A percentile compares a stretch with the other conserved stretches of the same genome.
phyloP scores from a whole-genome alignment of 2,329 filamentous ascomycete genomes.

The Scedosporium aurantiacum region DNA sequence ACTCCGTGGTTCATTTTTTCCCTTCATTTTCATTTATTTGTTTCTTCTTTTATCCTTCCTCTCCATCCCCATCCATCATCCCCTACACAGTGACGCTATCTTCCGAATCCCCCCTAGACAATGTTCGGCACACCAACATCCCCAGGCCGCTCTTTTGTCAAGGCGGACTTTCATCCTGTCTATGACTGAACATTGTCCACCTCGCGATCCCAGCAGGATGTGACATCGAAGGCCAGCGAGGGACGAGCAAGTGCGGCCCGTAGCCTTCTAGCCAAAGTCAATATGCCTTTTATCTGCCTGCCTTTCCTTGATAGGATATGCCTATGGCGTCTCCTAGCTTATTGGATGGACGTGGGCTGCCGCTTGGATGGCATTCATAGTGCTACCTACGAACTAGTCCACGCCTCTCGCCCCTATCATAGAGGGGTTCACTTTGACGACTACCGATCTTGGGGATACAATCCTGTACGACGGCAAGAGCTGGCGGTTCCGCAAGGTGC shows the following conservation, averaged over 20 bases:
- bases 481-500: slow-evolving; percentile 4
- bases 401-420: neutral
- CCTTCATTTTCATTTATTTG: no score
- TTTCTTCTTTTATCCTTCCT: no score
- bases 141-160: no score
- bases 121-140: no score
- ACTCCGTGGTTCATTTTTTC: no score
- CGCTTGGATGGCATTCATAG: no score
- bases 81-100: no score
- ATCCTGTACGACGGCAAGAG: neutral
- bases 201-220: no score
- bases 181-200: no score
- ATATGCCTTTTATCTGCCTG: neutral
- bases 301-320: neutral
- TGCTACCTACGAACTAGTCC: neutral
- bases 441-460: slow-evolving; percentile 1
- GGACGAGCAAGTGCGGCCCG: neutral
- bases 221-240: neutral
- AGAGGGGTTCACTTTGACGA: neutral
- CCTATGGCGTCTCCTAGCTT: neutral
- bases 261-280: neutral
- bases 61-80: no score
- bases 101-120: no score
- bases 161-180: no score
- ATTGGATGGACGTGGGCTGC: neutral